Evolutionary conservation across 257 asterid genomes (phyloP).

Genomic region (Petunia secreta): DNA sequence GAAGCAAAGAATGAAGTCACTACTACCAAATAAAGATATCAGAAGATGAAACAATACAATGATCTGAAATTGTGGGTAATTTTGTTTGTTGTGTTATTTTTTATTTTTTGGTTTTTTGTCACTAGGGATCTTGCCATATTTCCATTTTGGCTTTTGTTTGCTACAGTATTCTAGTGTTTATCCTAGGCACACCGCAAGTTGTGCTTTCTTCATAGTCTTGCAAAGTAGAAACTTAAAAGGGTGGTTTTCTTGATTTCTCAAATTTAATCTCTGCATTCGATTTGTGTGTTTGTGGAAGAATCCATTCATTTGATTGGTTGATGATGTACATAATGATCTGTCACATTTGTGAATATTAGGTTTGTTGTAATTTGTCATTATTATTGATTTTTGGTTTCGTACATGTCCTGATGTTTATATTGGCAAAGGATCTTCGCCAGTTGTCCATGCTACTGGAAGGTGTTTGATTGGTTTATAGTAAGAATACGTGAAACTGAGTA

Average conservation of each 20-base stretch:
- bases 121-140: neutral
- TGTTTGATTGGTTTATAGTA: too few relatives aligned
- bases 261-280: constrained; percentile 42
- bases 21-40: constrained; percentile 30
- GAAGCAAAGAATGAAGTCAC: constrained; percentile 51
- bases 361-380: neutral
- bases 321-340: constrained; percentile 43
- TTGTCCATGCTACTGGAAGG: too few relatives aligned
- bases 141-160: neutral
- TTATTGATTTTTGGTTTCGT: neutral
- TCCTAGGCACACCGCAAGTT: constrained; percentile 30
- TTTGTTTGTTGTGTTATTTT: constrained; percentile 46
- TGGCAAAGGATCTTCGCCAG: too few relatives aligned
- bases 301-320: constrained; percentile 52
- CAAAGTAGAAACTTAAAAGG: constrained; percentile 29
- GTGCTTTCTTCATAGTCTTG: constrained; percentile 36
- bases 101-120: constrained; percentile 39
- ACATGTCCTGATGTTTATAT: too few relatives aligned
- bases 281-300: constrained; percentile 49
- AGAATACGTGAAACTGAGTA: too few relatives aligned
- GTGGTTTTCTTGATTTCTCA: neutral
- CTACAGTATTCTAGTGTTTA: constrained; percentile 8
- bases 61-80: constrained; percentile 32
- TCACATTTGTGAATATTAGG: neutral
- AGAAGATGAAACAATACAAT: constrained; percentile 11